A percentile compares a stretch with the other conserved stretches of the same genome.
These are phyloP conservation scores for Limtongozyma cylindracea DNA, from an alignment of 805 yeast genomes.

Conservation along the genomic window DNA sequence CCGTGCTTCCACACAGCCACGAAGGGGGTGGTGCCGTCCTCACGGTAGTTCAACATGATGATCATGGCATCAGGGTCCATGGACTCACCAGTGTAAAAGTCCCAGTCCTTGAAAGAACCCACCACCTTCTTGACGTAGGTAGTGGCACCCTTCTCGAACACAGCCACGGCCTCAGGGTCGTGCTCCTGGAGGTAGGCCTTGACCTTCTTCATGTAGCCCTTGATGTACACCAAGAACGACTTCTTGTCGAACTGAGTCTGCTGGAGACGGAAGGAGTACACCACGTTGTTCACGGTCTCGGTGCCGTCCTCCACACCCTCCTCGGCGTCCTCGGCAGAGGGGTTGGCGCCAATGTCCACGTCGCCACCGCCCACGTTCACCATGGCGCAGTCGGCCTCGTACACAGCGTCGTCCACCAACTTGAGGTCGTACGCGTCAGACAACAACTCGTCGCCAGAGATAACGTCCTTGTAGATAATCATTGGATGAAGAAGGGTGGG, in stretches of 20 bases:
- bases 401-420: slow-evolving; percentile 74
- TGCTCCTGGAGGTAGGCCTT: slow-evolving; percentile 78
- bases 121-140: slow-evolving; percentile 90
- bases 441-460: slow-evolving; percentile 87
- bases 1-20: slow-evolving; percentile 99
- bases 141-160: slow-evolving; percentile 93
- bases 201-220: slow-evolving; percentile 95
- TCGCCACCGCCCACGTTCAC: slow-evolving; percentile 68
- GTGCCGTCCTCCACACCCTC: slow-evolving; percentile 57
- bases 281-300: slow-evolving; percentile 93
- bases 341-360: slow-evolving; percentile 98
- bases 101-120: slow-evolving; percentile 96
- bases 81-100: slow-evolving; percentile 98
- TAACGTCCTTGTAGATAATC: slow-evolving; percentile 35
- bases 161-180: slow-evolving; percentile 68
- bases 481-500: slow-evolving; percentile 2
- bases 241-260: slow-evolving; percentile 94
- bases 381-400: slow-evolving; percentile 93
- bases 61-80: slow-evolving; percentile 99
- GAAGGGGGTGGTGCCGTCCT: slow-evolving; percentile 95
- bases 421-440: slow-evolving; percentile 91
- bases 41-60: slow-evolving; percentile 97
- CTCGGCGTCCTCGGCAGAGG: slow-evolving; percentile 89
- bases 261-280: slow-evolving; percentile 95
- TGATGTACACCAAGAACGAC: slow-evolving; percentile 88